Percentiles rank a stretch among this genome's conserved stretches.
phyloP scores from a whole-genome alignment of 2,329 filamentous ascomycete genomes.

The Cladophialophora psammophila region DNA sequence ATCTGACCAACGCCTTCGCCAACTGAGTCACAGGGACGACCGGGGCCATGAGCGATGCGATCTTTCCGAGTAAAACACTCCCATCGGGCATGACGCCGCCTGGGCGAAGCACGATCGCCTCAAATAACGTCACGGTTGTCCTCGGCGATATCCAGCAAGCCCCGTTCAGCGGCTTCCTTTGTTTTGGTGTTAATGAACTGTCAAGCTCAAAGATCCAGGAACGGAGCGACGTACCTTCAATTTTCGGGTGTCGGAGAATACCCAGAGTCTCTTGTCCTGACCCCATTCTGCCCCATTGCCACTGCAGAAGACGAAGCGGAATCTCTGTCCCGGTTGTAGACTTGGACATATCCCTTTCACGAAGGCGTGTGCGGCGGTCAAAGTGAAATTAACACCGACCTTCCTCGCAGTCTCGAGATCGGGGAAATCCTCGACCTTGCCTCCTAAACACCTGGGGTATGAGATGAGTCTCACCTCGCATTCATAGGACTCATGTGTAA shows the following conservation, averaged over 20 bases:
- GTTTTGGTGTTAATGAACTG: not conserved
- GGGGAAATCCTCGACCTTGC: slow-evolving; percentile 15
- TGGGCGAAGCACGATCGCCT: slow-evolving; percentile 22
- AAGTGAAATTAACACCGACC: slow-evolving; percentile 20
- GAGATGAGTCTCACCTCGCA: not conserved
- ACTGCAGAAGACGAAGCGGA: slow-evolving; percentile 28
- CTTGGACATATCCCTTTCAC: not conserved
- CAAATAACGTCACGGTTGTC: slow-evolving; percentile 10
- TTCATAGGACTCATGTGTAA: not conserved
- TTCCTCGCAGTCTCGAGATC: slow-evolving; percentile 15
- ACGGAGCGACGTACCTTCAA: slow-evolving; percentile 16
- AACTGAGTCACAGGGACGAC: slow-evolving; percentile 15
- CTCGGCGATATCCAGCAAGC: slow-evolving; percentile 22
- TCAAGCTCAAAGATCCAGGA: not conserved
- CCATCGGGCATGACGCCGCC: slow-evolving; percentile 17
- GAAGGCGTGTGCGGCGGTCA: slow-evolving; percentile 23
- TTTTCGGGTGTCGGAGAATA: slow-evolving; percentile 19
- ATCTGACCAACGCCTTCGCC: slow-evolving; percentile 22
- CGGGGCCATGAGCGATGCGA: slow-evolving; percentile 8
- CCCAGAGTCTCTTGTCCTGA: slow-evolving; percentile 17
- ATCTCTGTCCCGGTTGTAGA: slow-evolving; percentile 5
- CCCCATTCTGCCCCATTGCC: slow-evolving; percentile 22
- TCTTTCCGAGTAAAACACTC: slow-evolving; percentile 3
- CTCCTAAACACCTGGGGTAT: slow-evolving; percentile 21
- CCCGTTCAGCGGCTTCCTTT: slow-evolving; percentile 17